Conservation (phyloP, 768 basidiomycete genomes). For the Hortiboletus flavorubellus region DNA sequence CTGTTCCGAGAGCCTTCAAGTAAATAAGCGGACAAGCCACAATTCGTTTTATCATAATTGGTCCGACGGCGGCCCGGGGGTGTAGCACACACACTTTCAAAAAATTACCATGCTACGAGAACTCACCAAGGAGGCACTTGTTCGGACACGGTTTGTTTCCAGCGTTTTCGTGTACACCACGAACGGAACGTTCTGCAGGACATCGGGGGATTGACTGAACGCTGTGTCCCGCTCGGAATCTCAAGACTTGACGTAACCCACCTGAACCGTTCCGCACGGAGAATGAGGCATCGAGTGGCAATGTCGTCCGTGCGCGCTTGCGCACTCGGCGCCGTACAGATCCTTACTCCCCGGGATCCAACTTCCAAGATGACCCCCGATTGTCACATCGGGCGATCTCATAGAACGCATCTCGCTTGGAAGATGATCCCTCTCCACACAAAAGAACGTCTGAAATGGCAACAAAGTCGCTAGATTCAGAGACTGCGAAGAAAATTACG, state of each 20-base stretch:
- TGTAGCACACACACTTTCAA: too few relatives aligned
- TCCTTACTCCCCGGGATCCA: slow-evolving; percentile 1
- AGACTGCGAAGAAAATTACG: slow-evolving; percentile 5
- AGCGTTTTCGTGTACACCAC: not conserved
- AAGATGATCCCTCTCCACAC: slow-evolving; percentile 11
- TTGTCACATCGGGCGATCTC: not conserved
- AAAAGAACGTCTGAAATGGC: not conserved
- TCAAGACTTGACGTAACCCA: too few relatives aligned
- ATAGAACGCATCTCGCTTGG: slow-evolving; percentile 9
- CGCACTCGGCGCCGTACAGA: not conserved
- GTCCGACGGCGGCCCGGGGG: too few relatives aligned
- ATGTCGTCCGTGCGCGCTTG: too few relatives aligned
- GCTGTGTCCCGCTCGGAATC: too few relatives aligned
- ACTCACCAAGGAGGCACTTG: not conserved
- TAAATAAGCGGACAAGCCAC: not conserved
- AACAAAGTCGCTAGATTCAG: not conserved
- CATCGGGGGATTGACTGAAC: slow-evolving; percentile 26
- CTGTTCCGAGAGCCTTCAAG: not conserved
- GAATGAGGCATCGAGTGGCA: not conserved
- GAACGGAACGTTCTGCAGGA: too few relatives aligned
- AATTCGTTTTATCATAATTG: not conserved
- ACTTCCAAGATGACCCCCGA: not conserved
- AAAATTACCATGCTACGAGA: not conserved
- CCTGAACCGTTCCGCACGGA: slow-evolving; percentile 17
- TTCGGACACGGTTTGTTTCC: not conserved